phyloP scores from a whole-genome alignment of 2,329 filamentous ascomycete genomes.

The Cercospora sp. region DNA sequence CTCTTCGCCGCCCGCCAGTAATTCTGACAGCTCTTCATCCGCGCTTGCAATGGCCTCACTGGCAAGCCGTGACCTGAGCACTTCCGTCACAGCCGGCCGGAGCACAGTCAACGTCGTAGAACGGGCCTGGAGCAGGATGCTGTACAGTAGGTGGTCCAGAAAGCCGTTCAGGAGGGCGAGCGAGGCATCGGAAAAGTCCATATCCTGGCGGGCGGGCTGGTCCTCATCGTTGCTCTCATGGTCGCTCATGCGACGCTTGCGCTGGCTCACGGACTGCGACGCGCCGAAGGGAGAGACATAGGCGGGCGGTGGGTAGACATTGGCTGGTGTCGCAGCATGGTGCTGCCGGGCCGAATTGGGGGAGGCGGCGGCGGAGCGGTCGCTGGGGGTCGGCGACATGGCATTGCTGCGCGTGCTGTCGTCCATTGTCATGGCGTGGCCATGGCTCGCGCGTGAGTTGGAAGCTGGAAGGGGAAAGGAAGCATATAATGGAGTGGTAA shows the following conservation, averaged over 20 bases:
- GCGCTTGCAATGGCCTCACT: constrained; percentile 79
- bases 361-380: not conserved
- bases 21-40: constrained; percentile 83
- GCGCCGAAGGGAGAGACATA: constrained; percentile 89
- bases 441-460: constrained; percentile 15
- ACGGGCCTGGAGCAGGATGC: constrained; percentile 76
- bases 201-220: constrained; percentile 63
- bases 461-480: constrained; percentile 18
- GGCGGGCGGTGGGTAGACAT: constrained; percentile 70
- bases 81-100: constrained; percentile 78
- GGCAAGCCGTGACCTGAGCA: constrained; percentile 85
- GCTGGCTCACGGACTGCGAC: constrained; percentile 86
- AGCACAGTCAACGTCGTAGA: constrained; percentile 75
- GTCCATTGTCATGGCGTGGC: constrained; percentile 2
- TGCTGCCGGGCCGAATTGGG: constrained; percentile 21
- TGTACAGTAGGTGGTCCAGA: constrained; percentile 89
- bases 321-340: constrained; percentile 25
- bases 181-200: constrained; percentile 70
- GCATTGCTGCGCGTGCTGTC: constrained; percentile 16
- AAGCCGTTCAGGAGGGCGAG: constrained; percentile 84
- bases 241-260: constrained; percentile 64
- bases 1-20: constrained; percentile 76
- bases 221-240: constrained; percentile 59
- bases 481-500: constrained; percentile 15
- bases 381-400: constrained; percentile 16